A percentile compares a stretch with the other conserved stretches of the same genome.
These are phyloP conservation scores for Phytopythium sindhum DNA, from an alignment of 352 stramenopile genomes.

Conservation along the genomic window DNA sequence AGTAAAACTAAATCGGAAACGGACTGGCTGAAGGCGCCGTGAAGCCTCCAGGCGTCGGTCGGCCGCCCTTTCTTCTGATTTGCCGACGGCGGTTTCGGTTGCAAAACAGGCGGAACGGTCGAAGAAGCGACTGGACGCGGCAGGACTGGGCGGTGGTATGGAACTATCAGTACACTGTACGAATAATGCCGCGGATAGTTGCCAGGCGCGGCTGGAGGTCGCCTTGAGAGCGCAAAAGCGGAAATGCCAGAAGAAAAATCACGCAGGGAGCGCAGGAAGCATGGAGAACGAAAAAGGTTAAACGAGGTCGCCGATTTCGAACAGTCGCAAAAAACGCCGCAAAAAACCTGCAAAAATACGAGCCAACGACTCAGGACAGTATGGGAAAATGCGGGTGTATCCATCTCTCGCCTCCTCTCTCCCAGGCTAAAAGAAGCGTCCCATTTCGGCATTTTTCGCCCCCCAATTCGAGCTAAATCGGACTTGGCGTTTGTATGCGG, in stretches of 20 bases:
- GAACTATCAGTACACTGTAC: too few relatives aligned
- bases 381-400: neutral
- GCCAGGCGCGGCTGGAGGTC: too few relatives aligned
- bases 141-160: neutral
- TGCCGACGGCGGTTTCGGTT: neutral
- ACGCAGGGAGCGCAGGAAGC: neutral
- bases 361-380: too few relatives aligned
- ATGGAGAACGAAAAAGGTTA: neutral
- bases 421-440: neutral
- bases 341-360: neutral
- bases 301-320: neutral
- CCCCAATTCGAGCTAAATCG: neutral
- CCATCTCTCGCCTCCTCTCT: neutral
- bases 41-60: neutral
- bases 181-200: neutral
- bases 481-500: neutral
- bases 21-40: neutral
- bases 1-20: neutral
- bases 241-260: neutral
- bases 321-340: slow-evolving; percentile 1
- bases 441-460: neutral
- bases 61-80: slow-evolving; percentile 3
- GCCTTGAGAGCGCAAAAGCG: neutral
- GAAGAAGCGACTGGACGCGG: neutral
- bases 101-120: slow-evolving; percentile 1